These are phyloP conservation scores for Prunus mume DNA, from an alignment of 306 rosid species.

Conservation along the genomic window DNA sequence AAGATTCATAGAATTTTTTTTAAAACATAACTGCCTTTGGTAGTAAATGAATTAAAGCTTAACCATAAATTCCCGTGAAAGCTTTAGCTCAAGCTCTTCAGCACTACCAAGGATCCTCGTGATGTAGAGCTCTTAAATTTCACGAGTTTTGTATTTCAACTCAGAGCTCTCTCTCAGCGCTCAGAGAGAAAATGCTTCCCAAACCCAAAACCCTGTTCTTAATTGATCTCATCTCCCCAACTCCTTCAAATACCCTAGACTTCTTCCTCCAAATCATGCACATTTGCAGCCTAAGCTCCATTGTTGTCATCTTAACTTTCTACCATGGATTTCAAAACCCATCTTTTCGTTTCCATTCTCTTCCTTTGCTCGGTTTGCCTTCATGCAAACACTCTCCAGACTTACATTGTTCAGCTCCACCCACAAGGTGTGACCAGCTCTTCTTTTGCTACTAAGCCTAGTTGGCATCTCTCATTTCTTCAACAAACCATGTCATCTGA, in stretches of 20 bases:
- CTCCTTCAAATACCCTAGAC: constrained; percentile 81
- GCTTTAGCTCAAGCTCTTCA: constrained; percentile 19
- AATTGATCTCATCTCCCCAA: constrained; percentile 18
- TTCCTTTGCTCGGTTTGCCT: constrained; percentile 32
- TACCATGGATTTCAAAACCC: constrained; percentile 54
- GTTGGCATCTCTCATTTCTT: constrained; percentile 82
- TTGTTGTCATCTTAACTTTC: constrained; percentile 16
- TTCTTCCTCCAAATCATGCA: constrained; percentile 36
- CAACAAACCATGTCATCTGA: constrained; percentile 43
- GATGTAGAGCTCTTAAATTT: constrained; percentile 87
- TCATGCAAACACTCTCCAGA: constrained; percentile 56
- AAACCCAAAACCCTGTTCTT: constrained; percentile 26
- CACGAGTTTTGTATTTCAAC: constrained; percentile 79
- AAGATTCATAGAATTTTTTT: constrained; percentile 30
- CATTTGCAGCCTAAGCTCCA: constrained; percentile 21
- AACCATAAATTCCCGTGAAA: constrained; percentile 79
- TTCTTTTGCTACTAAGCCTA: constrained; percentile 49
- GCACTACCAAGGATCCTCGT: constrained; percentile 60
- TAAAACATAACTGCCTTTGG: constrained; percentile 29
- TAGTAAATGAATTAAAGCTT: constrained; percentile 37
- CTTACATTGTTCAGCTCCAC: constrained; percentile 86
- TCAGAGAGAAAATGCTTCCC: constrained; percentile 24
- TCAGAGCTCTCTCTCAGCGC: constrained; percentile 8
- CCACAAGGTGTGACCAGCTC: constrained; percentile 51
- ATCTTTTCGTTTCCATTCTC: constrained; percentile 37